Conservation (phyloP, 1,139 yeast genomes). For the Hansenula sp. region DNA sequence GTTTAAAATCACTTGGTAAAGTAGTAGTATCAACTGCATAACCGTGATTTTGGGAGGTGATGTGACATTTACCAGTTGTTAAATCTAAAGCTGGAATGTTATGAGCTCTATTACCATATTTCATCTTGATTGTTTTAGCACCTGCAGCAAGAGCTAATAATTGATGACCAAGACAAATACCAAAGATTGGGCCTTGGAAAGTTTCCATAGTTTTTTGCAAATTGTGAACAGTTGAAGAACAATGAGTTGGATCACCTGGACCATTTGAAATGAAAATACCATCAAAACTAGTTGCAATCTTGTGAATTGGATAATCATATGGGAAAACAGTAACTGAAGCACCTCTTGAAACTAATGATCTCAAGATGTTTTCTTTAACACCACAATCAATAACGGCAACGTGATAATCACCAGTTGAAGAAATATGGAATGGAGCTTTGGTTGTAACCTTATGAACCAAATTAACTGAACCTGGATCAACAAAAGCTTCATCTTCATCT, state of each 20-base stretch:
- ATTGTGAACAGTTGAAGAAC: constrained; percentile 73
- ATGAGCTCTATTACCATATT: constrained; percentile 98
- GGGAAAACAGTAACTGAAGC: constrained; percentile 97
- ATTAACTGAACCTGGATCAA: constrained; percentile 88
- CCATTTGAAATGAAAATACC: constrained; percentile 95
- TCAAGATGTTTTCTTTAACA: constrained; percentile 92
- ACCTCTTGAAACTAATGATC: constrained; percentile 91
- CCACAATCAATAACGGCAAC: constrained; percentile 97
- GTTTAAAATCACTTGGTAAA: constrained; percentile 71
- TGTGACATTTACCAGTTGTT: constrained; percentile 88
- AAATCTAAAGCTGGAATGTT: constrained; percentile 94
- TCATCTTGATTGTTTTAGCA: constrained; percentile 86
- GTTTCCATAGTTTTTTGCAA: constrained; percentile 63
- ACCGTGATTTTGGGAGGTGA: constrained; percentile 98
- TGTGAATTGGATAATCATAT: constrained; percentile 87
- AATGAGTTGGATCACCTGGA: constrained; percentile 98
- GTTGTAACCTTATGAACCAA: constrained; percentile 93
- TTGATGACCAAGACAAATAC: constrained; percentile 97
- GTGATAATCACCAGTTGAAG: constrained; percentile 59
- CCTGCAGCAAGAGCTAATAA: constrained; percentile 92
- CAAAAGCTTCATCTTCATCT: constrained; percentile 86
- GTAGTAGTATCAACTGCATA: constrained; percentile 89
- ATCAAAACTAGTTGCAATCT: constrained; percentile 87
- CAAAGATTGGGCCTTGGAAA: constrained; percentile 83
- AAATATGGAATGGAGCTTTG: constrained; percentile 88